These are phyloP conservation scores for Blastobotrys americana DNA, from an alignment of 805 yeast species.

Conservation along the genomic window DNA sequence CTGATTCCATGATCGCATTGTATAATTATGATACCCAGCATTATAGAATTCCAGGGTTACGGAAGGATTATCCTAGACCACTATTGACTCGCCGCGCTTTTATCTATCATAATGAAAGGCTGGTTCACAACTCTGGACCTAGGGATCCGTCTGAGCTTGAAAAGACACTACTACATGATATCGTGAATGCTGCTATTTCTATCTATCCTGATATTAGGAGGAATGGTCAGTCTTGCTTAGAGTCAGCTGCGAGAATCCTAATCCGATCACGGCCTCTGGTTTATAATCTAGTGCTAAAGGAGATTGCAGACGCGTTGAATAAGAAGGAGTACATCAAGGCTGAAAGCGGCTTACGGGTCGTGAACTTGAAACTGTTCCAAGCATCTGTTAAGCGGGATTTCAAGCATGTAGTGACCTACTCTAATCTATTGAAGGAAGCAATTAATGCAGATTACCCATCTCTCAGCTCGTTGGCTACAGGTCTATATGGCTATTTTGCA, in stretches of 20 bases:
- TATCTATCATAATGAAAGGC: slow-evolving; percentile 67
- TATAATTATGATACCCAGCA: slow-evolving; percentile 49
- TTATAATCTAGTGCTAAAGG: slow-evolving; percentile 42
- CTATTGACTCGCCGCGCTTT: slow-evolving; percentile 69
- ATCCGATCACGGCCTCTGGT: slow-evolving; percentile 57
- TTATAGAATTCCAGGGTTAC: slow-evolving; percentile 55
- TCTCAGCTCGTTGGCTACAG: slow-evolving; percentile 48
- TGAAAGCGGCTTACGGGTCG: slow-evolving; percentile 55
- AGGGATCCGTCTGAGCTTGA: slow-evolving; percentile 65
- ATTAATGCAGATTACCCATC: slow-evolving; percentile 48
- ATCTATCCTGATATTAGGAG: slow-evolving; percentile 61
- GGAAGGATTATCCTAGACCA: slow-evolving; percentile 70
- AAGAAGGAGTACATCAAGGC: slow-evolving; percentile 46
- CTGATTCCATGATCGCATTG: slow-evolving; percentile 47
- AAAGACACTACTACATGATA: slow-evolving; percentile 52
- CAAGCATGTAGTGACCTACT: slow-evolving; percentile 41
- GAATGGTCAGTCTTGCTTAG: slow-evolving; percentile 61
- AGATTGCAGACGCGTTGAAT: slow-evolving; percentile 44
- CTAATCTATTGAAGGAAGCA: slow-evolving; percentile 47
- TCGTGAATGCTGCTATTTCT: slow-evolving; percentile 59
- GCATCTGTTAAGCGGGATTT: slow-evolving; percentile 53
- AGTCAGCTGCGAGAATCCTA: slow-evolving; percentile 62
- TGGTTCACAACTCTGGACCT: slow-evolving; percentile 62
- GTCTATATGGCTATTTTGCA: slow-evolving; percentile 40
- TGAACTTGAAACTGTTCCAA: slow-evolving; percentile 51